Percentiles rank a stretch among this genome's conserved stretches.
Conservation (phyloP, 768 basidiomycete species). For the Suillus occidentalis region DNA sequence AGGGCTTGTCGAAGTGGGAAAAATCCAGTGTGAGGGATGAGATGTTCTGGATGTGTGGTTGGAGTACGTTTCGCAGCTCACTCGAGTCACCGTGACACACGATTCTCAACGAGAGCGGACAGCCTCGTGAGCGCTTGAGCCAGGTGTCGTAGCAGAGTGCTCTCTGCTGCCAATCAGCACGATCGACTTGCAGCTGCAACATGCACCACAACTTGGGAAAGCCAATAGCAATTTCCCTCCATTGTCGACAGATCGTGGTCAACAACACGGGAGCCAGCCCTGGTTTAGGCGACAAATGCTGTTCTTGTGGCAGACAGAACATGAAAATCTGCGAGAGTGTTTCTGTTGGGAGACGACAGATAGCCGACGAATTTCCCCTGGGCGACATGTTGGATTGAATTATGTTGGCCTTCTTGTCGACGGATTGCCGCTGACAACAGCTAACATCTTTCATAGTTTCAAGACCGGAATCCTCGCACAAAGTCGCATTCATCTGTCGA, state of each 20-base stretch:
- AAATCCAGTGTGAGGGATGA: slow-evolving; percentile 1
- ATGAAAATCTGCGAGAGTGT: background rate
- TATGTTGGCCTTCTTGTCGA: no score
- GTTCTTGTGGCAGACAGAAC: slow-evolving; percentile 1
- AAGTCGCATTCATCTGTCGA: no score
- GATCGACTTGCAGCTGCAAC: slow-evolving; percentile 26
- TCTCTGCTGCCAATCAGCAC: slow-evolving; percentile 9
- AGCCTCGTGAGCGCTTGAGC: background rate
- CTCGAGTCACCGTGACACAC: background rate
- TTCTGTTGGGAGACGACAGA: background rate
- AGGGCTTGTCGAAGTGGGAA: background rate
- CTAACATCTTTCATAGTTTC: no score
- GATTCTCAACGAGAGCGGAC: background rate
- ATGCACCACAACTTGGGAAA: slow-evolving; percentile 50
- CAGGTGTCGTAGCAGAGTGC: background rate
- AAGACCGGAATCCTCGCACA: no score
- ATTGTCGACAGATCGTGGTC: slow-evolving; percentile 39
- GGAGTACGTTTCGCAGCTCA: slow-evolving; percentile 9
- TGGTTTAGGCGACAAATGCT: background rate
- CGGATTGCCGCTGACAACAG: no score
- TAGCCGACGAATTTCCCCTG: background rate
- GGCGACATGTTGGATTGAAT: background rate
- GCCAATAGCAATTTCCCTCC: slow-evolving; percentile 39
- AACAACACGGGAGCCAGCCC: slow-evolving; percentile 38
- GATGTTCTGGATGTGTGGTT: slow-evolving; percentile 17